phyloP scores from a whole-genome alignment of 2,329 filamentous ascomycete genomes.

The Macrophomina phaseolina region DNA sequence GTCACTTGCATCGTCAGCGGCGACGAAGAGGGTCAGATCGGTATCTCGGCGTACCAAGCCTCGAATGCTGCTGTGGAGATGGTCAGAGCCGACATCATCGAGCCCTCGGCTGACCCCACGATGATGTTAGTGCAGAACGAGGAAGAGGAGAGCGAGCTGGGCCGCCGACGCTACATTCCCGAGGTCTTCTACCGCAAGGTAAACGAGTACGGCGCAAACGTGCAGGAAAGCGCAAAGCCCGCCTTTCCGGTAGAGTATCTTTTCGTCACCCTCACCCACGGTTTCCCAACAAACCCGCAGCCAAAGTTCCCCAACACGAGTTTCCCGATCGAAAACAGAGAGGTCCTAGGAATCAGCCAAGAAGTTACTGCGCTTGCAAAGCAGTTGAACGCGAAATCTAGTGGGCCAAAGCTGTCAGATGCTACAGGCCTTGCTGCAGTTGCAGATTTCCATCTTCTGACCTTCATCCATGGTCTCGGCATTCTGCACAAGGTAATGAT shows the following conservation, averaged over 20 bases:
- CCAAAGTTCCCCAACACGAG: conserved; percentile 74
- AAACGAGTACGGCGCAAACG: conserved; percentile 95
- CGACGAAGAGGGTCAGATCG: conserved; percentile 85
- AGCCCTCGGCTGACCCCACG: conserved; percentile 89
- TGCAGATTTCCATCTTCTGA: conserved; percentile 94
- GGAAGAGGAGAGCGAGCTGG: conserved; percentile 76
- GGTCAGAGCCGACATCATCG: conserved; percentile 92
- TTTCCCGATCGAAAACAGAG: conserved; percentile 92
- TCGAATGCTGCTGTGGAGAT: conserved; percentile 97
- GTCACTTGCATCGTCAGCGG: conserved; percentile 96
- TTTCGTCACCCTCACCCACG: conserved; percentile 93
- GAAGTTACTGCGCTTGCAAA: conserved; percentile 72
- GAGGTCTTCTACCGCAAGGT: conserved; percentile 96
- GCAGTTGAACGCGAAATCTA: conserved; percentile 67
- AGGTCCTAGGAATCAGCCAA: conserved; percentile 83
- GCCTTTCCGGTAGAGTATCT: conserved; percentile 96
- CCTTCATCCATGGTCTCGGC: conserved; percentile 79
- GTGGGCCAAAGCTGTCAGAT: conserved; percentile 60
- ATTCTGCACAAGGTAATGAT: conserved; percentile 78
- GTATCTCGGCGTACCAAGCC: conserved; percentile 90
- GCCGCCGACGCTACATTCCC: conserved; percentile 84
- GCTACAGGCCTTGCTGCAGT: conserved; percentile 70
- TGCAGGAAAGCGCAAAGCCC: conserved; percentile 96
- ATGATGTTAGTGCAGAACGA: conserved; percentile 95
- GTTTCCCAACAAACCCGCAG: conserved; percentile 82